Evolutionary conservation across 768 basidiomycete genomes (phyloP).

Genomic region (Mycena olivaceomarginata): DNA sequence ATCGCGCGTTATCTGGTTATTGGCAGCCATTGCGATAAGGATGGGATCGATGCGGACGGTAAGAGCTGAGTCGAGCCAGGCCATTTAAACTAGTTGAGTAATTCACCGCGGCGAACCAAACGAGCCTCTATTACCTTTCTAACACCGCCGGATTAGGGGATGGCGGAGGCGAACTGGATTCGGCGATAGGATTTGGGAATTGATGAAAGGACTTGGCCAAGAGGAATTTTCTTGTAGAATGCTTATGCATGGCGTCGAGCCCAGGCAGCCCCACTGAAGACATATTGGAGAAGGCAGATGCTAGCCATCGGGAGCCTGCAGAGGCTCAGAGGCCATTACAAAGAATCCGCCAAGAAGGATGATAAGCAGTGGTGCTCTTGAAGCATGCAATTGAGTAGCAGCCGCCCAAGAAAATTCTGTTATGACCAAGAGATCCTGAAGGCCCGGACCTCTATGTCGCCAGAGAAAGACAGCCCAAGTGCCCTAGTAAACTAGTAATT

Average conservation of each 20-base stretch:
- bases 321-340: not conserved
- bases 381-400: not conserved
- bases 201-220: too few relatives aligned
- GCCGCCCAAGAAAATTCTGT: not conserved
- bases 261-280: not conserved
- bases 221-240: slow-evolving; percentile 4
- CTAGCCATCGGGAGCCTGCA: not conserved
- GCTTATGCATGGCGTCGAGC: not conserved
- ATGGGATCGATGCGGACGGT: not conserved
- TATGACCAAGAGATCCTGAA: too few relatives aligned
- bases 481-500: too few relatives aligned
- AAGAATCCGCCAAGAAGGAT: slow-evolving; percentile 11
- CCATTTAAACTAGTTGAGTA: slow-evolving; percentile 6
- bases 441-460: too few relatives aligned
- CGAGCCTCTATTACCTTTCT: slow-evolving; percentile 32
- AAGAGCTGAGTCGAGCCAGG: not conserved
- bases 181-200: slow-evolving; percentile 26
- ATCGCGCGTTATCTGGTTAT: not conserved
- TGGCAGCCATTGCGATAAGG: slow-evolving; percentile 2
- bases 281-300: not conserved
- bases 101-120: slow-evolving; percentile 16
- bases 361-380: not conserved
- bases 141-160: slow-evolving; percentile 24
- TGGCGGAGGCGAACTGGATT: not conserved
- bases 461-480: too few relatives aligned